Evolutionary conservation across 176 grass and related monocot genomes (phyloP).

Genomic region (Stipa capillata): DNA sequence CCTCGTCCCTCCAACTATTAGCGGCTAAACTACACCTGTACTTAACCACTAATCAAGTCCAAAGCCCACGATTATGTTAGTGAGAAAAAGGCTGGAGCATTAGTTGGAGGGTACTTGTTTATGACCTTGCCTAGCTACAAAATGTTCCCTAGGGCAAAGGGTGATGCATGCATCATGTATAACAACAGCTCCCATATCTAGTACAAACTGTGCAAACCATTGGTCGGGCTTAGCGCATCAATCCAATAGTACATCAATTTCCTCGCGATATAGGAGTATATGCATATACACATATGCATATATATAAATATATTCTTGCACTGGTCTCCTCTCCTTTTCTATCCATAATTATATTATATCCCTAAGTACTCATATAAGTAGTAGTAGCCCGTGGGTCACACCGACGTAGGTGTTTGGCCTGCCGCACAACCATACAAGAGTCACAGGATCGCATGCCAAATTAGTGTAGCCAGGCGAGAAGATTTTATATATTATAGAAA

Average conservation of each 20-base stretch:
- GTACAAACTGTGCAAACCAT: too few relatives aligned
- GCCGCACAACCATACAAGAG: slow-evolving; percentile 12
- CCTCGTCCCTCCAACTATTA: neutral
- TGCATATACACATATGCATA: too few relatives aligned
- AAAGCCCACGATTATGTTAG: neutral
- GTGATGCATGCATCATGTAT: slow-evolving; percentile 3
- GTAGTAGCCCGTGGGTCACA: slow-evolving; percentile 25
- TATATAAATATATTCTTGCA: neutral
- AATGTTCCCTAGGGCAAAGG: slow-evolving; percentile 37
- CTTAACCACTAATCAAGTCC: neutral
- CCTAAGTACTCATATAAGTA: neutral
- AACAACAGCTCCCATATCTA: too few relatives aligned
- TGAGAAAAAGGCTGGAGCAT: neutral
- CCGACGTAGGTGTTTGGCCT: slow-evolving; percentile 17
- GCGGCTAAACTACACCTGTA: neutral
- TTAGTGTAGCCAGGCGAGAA: slow-evolving; percentile 10
- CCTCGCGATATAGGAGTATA: neutral
- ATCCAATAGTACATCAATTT: slow-evolving; percentile 5
- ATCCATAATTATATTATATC: neutral
- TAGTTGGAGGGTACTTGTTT: slow-evolving; percentile 53
- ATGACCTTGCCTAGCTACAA: neutral
- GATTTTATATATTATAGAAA: neutral
- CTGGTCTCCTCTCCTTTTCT: neutral
- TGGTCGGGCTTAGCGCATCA: slow-evolving; percentile 28
- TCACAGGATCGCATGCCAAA: slow-evolving; percentile 10